Base-by-base conservation (phyloP, 2,329 filamentous ascomycete genomes). In the Diplocarpon rosae region DNA sequence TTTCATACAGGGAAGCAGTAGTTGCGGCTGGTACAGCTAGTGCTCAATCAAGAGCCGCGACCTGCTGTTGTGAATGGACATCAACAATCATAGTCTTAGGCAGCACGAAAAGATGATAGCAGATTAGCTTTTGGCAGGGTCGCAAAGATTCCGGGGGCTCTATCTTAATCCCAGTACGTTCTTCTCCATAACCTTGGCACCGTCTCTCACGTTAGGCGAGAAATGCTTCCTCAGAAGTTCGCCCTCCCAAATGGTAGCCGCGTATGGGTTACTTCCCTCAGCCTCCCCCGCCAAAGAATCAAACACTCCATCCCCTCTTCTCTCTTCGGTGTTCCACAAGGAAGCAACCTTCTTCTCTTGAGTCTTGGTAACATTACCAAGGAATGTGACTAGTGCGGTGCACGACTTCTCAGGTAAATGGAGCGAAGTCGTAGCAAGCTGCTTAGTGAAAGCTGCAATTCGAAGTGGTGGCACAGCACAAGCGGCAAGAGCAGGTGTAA, bases 251-350 rank as follows among this genome's bases (percentile, higher is more conserved):
- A 93, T 74, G 0, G 87, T 95, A 4, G 80, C 78, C 0, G 89
- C 85, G 64, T 92, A 94, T 1, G 90, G 88, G 65, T 96, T 96
- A 54, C 83, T 89, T 7, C 77, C 80, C 64, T 95, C 90, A 3
- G 93, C 75, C 52, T 82, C 85, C 24, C 74, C 72, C 36, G 79
- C 78, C 35, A 82, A 63, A 1, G 87, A 72, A 63, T 89, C 83
- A 59, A 85, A 96, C 1, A 82, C 76, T 2, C 92, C 92, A 61
- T 96, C 90, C 6, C 90, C 90, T 62, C 85, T 84, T 39, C 90
- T 74, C 68, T 96, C 92, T 62, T 96, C 90, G 0, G 88, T 94
- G 58, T 93, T 80, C 90, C 92, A 98, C 49, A 98, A 65, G n/a
- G 82, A 78, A 31, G 76, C 76, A 35, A 96, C 76, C 65, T 90